These are phyloP conservation scores for Pyrrhoderma noxium DNA, from an alignment of 1,284 basidiomycete species.

Conservation along the genomic window DNA sequence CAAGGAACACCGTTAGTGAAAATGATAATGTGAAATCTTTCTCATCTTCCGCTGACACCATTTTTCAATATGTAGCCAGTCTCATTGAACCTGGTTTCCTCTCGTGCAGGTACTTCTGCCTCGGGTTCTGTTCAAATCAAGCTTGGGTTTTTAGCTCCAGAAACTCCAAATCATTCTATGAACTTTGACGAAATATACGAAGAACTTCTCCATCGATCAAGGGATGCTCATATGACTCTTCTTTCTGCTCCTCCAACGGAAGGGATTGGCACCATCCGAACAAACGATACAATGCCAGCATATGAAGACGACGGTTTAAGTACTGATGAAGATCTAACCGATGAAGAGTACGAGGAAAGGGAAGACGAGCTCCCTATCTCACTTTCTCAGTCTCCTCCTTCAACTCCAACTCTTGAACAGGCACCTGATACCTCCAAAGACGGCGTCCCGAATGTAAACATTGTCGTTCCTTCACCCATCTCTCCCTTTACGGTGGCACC, in stretches of 20 bases:
- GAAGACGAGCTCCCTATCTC: slow-evolving; percentile 4
- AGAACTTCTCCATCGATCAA: slow-evolving; percentile 58
- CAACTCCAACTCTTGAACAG: not conserved
- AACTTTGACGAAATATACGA: slow-evolving; percentile 53
- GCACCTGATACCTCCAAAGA: slow-evolving; percentile 4
- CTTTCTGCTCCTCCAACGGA: slow-evolving; percentile 83
- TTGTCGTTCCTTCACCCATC: slow-evolving; percentile 10
- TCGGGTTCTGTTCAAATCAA: slow-evolving; percentile 65
- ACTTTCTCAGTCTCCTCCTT: not conserved
- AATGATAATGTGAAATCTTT: slow-evolving; percentile 16
- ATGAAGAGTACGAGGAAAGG: slow-evolving; percentile 30
- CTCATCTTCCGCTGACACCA: not conserved
- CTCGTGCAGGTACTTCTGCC: slow-evolving; percentile 50
- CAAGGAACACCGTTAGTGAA: slow-evolving; percentile 46
- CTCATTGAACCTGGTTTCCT: slow-evolving; percentile 54
- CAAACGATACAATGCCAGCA: slow-evolving; percentile 47
- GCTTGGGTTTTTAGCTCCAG: slow-evolving; percentile 63
- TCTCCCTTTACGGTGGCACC: not conserved
- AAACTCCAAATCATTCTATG: slow-evolving; percentile 32
- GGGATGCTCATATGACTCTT: slow-evolving; percentile 44
- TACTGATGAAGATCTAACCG: slow-evolving; percentile 41
- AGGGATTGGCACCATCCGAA: slow-evolving; percentile 81
- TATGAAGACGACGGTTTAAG: slow-evolving; percentile 74
- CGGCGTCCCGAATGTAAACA: slow-evolving; percentile 4
- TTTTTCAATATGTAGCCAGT: slow-evolving; percentile 36